Percentiles rank a stretch among this genome's conserved stretches.
phyloP scores from a whole-genome alignment of 2,329 filamentous ascomycete species.

The Epichloe amarillans region DNA sequence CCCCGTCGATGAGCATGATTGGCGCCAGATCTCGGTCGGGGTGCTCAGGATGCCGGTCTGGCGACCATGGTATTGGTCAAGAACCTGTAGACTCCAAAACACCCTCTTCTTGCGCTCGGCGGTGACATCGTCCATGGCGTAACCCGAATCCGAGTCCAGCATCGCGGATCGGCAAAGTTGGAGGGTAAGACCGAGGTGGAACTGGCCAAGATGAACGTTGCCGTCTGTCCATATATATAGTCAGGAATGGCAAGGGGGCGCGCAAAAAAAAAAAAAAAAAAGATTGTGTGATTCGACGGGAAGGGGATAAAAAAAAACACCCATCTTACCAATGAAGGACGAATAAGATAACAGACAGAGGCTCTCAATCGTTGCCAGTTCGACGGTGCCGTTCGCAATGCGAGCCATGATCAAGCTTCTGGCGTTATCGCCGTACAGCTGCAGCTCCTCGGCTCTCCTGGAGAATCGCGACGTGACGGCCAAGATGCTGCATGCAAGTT shows the following conservation, averaged over 20 bases:
- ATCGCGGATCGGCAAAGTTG: slow-evolving; percentile 37
- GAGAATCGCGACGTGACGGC: slow-evolving; percentile 27
- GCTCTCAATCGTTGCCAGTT: slow-evolving; percentile 35
- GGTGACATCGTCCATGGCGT: slow-evolving; percentile 20
- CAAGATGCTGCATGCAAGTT: slow-evolving; percentile 28
- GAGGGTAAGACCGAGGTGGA: slow-evolving; percentile 34
- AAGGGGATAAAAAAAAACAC: no score
- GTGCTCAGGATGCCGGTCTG: slow-evolving; percentile 30
- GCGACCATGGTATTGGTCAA: slow-evolving; percentile 36
- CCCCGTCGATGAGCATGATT: slow-evolving; percentile 16
- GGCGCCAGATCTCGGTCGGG: slow-evolving; percentile 27
- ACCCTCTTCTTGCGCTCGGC: slow-evolving; percentile 33
- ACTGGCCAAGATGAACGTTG: slow-evolving; percentile 33
- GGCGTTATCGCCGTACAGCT: slow-evolving; percentile 25
- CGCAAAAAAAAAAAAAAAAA: background rate
- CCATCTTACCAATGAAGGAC: slow-evolving; percentile 30
- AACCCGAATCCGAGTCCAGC: slow-evolving; percentile 29
- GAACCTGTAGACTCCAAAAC: slow-evolving; percentile 37
- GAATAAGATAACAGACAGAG: slow-evolving; percentile 36
- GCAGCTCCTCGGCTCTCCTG: slow-evolving; percentile 19
- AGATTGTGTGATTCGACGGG: no score
- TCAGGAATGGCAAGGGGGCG: slow-evolving; percentile 3
- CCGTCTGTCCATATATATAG: slow-evolving; percentile 23
- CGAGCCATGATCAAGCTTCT: slow-evolving; percentile 33
- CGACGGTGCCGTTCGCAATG: slow-evolving; percentile 36